Evolutionary conservation across 257 asterid species (phyloP), one percentile per base, ranked within the genome.

Genomic region (Verbena officinalis): DNA sequence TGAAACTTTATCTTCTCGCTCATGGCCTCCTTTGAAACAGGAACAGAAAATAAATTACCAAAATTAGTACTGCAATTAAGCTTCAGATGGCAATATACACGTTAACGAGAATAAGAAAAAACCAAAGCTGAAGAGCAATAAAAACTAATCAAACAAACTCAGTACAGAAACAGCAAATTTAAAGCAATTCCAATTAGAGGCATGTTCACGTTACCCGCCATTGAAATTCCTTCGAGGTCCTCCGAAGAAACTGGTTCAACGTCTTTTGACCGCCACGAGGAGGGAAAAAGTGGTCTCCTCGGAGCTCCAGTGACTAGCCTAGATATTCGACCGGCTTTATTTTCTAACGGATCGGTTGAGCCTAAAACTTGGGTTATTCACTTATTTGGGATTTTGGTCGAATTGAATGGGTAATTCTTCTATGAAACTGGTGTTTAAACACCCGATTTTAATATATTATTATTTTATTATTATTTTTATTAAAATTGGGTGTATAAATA

Each of bases 1-100:
- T 1, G 95, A 90, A 23, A 94, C 96, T 71, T 80, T 88, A 48
- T 80, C 91, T 71, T 90, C 99, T 76, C 78, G 80, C 62, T 92
- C 96, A 45, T 64, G 91, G 43, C 87, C 97, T 16, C 96, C 95
- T 87, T 66, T 39, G 3, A 19, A 55, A 67, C 24, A 19, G 10
- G 39, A 27, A 53, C 44, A 38, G 40, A 67, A 11, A 34, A 22
- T 0, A 11, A 22, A 60, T 33, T 33, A 42, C 54, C 43, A 33
- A n/a, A 55, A 62, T 60, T 22, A 69, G 55, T 15, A 7, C 42
- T 13, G 65, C 61, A 54, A 43, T 50, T 31, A 5, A 68, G 62
- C 57, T 51, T 34, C 36, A 14, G 49, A 42, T 21, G 5, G 63
- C 57, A 38, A 57, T 10, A 38, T 21, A 14, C 14, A 64, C 10